A percentile compares a stretch with the other conserved stretches of the same genome.
These are phyloP conservation scores for Pleurotus platypus DNA, from an alignment of 768 basidiomycete species.

Conservation along the genomic window DNA sequence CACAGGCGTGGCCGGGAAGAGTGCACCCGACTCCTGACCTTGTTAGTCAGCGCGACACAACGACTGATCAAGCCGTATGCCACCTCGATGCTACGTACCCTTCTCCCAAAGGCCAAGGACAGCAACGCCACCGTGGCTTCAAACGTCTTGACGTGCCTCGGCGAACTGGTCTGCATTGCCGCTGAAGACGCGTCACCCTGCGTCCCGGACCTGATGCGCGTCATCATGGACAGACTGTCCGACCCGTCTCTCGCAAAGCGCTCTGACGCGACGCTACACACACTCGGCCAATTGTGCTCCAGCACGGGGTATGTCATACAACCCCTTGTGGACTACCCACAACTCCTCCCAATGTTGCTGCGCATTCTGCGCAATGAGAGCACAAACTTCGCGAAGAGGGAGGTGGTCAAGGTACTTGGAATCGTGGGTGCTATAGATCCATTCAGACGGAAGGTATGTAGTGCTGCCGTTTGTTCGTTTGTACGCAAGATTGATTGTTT, in stretches of 20 bases:
- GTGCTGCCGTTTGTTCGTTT: neutral
- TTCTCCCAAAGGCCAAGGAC: constrained; percentile 87
- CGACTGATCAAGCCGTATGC: constrained; percentile 95
- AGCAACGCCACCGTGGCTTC: constrained; percentile 84
- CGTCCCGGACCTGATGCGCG: constrained; percentile 84
- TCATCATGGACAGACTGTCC: constrained; percentile 88
- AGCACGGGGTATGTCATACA: constrained; percentile 94
- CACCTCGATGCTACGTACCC: constrained; percentile 85
- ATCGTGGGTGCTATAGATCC: constrained; percentile 96
- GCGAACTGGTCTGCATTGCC: constrained; percentile 88
- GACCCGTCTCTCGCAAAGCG: constrained; percentile 87
- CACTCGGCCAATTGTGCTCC: constrained; percentile 92
- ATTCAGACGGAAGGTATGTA: constrained; percentile 80
- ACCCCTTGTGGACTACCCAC: constrained; percentile 88
- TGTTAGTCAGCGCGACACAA: constrained; percentile 88
- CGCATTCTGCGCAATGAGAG: constrained; percentile 83
- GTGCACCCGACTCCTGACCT: constrained; percentile 83
- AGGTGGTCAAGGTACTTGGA: constrained; percentile 93
- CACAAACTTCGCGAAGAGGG: constrained; percentile 67
- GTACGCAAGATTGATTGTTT: neutral
- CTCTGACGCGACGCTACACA: constrained; percentile 83
- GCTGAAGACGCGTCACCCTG: constrained; percentile 87
- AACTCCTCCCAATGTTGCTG: constrained; percentile 81
- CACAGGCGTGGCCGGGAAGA: constrained; percentile 83
- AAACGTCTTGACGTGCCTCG: constrained; percentile 90